Percentiles rank a stretch among this genome's conserved stretches.
Conservation (phyloP, 2,329 filamentous ascomycete species). For the Penicillium sp. region DNA sequence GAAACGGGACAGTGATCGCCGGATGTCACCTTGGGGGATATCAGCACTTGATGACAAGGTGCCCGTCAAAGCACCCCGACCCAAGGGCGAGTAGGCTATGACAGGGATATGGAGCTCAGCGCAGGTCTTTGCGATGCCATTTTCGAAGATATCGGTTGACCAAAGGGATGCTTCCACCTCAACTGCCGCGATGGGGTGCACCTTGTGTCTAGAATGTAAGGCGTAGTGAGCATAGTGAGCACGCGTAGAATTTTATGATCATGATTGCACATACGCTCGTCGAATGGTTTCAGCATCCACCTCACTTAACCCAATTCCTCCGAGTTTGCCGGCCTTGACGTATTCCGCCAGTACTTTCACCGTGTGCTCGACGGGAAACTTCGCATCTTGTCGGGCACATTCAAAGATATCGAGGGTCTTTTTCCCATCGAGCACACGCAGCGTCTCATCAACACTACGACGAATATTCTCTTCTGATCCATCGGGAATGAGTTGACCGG, state of each 20-base stretch:
- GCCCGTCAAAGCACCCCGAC: constrained; percentile 52
- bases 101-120: constrained; percentile 54
- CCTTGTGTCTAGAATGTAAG: constrained; percentile 38
- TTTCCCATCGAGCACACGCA: constrained; percentile 49
- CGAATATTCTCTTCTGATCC: constrained; percentile 52
- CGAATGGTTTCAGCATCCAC: constrained; percentile 44
- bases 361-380: constrained; percentile 46
- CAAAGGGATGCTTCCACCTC: constrained; percentile 58
- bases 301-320: constrained; percentile 42
- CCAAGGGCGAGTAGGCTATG: constrained; percentile 55
- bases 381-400: constrained; percentile 52
- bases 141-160: constrained; percentile 52
- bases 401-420: constrained; percentile 59
- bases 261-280: constrained; percentile 29
- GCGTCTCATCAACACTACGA: constrained; percentile 53
- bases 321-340: constrained; percentile 42
- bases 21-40: constrained; percentile 45
- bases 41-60: constrained; percentile 44
- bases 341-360: constrained; percentile 36
- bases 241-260: not conserved
- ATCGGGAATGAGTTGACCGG: constrained; percentile 40
- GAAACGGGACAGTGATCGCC: constrained; percentile 45
- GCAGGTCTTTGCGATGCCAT: constrained; percentile 53
- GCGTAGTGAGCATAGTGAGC: too few species aligned
- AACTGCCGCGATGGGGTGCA: constrained; percentile 53